A percentile compares a stretch with the other conserved stretches of the same genome.
These are phyloP conservation scores for Cryptococcus wingfieldii DNA, from an alignment of 1,284 basidiomycete species.

Conservation along the genomic window DNA sequence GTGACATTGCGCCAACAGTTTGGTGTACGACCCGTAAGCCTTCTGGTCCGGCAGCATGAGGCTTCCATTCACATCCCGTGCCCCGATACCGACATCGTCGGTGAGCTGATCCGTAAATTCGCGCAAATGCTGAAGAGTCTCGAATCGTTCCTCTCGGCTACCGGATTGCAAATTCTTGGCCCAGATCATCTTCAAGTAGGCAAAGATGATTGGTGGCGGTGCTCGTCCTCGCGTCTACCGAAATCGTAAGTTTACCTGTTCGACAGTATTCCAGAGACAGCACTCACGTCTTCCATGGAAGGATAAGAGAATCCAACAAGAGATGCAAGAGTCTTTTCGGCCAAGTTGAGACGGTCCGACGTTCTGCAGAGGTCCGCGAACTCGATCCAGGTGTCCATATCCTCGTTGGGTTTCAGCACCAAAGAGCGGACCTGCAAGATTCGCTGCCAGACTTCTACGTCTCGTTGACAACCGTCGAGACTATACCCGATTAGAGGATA, in stretches of 20 bases:
- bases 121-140: constrained; percentile 79
- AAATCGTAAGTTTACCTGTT: background rate
- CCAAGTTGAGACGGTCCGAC: constrained; percentile 77
- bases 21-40: constrained; percentile 67
- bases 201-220: constrained; percentile 94
- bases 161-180: constrained; percentile 58
- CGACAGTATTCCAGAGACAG: background rate
- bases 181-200: constrained; percentile 97
- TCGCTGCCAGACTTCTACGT: constrained; percentile 99
- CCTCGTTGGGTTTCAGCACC: constrained; percentile 88
- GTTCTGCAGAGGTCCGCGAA: constrained; percentile 85
- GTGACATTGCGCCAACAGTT: constrained; percentile 90
- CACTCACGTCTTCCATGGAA: constrained; percentile 35
- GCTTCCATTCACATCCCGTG: constrained; percentile 51
- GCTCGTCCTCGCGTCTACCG: constrained; percentile 62
- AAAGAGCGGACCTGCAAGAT: constrained; percentile 94
- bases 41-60: constrained; percentile 57
- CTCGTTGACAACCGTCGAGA: constrained; percentile 92
- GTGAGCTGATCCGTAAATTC: constrained; percentile 75
- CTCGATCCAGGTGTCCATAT: constrained; percentile 96
- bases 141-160: constrained; percentile 43
- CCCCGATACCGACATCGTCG: constrained; percentile 64
- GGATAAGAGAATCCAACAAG: constrained; percentile 61
- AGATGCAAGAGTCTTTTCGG: constrained; percentile 96
- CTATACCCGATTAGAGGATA: constrained; percentile 49